Evolutionary conservation across 805 yeast species (phyloP).

Genomic region (Myxozyma vanderwaltii): DNA sequence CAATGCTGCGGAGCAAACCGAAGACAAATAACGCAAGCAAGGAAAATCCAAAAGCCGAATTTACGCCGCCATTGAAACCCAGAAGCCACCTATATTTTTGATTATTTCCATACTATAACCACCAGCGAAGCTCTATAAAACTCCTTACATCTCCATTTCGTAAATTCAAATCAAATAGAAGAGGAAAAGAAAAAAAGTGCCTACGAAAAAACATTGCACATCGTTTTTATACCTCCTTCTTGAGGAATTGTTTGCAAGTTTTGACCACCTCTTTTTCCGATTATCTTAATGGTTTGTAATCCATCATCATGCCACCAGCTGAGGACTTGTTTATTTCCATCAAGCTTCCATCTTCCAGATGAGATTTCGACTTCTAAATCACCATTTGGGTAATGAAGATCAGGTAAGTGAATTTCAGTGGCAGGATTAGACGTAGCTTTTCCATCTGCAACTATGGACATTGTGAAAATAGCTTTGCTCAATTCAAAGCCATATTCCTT

Average conservation of each 20-base stretch:
- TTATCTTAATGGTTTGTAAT: constrained; percentile 41
- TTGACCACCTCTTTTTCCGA: constrained; percentile 29
- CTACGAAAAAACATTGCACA: background rate
- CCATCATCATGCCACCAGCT: constrained; percentile 70
- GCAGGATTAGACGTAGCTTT: constrained; percentile 41
- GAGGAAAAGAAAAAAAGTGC: too few species aligned
- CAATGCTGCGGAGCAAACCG: too few species aligned
- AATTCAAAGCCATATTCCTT: constrained; percentile 61
- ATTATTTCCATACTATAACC: too few species aligned
- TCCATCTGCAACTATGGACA: constrained; percentile 44
- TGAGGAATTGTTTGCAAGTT: background rate
- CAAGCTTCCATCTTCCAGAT: constrained; percentile 59
- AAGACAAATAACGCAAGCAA: too few species aligned
- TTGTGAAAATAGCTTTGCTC: constrained; percentile 47
- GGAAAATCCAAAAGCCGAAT: background rate
- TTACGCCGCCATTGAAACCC: background rate
- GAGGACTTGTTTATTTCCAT: constrained; percentile 55
- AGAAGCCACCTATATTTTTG: too few species aligned
- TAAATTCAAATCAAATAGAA: background rate
- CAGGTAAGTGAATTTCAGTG: constrained; percentile 69
- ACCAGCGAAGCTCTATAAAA: too few species aligned
- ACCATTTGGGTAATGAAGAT: constrained; percentile 63
- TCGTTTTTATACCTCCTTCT: background rate
- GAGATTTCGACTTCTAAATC: constrained; percentile 53
- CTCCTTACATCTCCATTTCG: background rate